Conservation (phyloP, 2,329 filamentous ascomycete species). For the Pezicula neosporulosa region DNA sequence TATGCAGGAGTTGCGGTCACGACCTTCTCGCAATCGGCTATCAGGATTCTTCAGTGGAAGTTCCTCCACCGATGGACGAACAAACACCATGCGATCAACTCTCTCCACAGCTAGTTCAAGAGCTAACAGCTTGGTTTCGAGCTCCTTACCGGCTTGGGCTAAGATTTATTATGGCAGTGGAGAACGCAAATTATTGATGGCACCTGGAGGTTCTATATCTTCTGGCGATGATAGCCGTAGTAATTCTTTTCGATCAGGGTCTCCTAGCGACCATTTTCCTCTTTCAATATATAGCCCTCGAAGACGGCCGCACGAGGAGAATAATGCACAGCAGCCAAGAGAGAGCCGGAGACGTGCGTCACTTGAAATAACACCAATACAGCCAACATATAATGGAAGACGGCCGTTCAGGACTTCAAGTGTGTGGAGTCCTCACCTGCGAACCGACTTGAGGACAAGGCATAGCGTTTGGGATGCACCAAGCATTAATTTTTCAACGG, state of each 20-base stretch:
- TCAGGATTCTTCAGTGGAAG: conserved; percentile 45
- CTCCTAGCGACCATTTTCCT: conserved; percentile 47
- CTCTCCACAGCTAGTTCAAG: conserved; percentile 34
- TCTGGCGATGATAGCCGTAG: conserved; percentile 39
- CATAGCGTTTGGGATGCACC: conserved; percentile 70
- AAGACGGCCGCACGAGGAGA: conserved; percentile 38
- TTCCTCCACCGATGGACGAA: conserved; percentile 37
- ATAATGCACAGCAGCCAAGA: conserved; percentile 15
- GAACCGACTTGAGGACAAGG: conserved; percentile 58
- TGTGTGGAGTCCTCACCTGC: conserved; percentile 66
- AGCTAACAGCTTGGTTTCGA: conserved; percentile 38
- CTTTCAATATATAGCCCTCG: conserved; percentile 42
- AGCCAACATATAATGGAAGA: conserved; percentile 9
- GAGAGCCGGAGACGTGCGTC: conserved; percentile 24
- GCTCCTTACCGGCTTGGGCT: conserved; percentile 40
- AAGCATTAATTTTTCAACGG: conserved; percentile 60
- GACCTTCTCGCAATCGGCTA: conserved; percentile 52
- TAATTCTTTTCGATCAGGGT: conserved; percentile 42
- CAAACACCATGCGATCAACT: conserved; percentile 23
- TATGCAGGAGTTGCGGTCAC: conserved; percentile 47
- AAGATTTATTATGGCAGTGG: conserved; percentile 70
- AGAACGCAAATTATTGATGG: conserved; percentile 48
- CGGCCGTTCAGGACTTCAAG: conserved; percentile 39
- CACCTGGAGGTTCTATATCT: conserved; percentile 23
- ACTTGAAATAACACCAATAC: conserved; percentile 40